Conservation (phyloP, 305 asterid genomes). For the Caryopteris hybrid region DNA sequence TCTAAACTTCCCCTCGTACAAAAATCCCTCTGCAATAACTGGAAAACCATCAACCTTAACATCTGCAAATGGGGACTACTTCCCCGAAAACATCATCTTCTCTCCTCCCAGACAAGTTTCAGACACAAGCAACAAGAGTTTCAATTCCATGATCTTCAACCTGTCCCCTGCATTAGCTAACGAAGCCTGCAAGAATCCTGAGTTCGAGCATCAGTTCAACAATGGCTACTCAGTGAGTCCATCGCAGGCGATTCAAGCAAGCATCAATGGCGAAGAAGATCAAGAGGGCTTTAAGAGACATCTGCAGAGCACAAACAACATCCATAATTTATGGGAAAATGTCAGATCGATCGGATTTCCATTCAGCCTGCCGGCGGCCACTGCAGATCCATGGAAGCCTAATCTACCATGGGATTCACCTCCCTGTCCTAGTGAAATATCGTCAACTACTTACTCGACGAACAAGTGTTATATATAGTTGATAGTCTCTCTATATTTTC, state of each 20-base stretch:
- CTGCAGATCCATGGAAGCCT: slow-evolving; percentile 29
- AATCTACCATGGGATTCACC: slow-evolving; percentile 69
- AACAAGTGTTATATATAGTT: slow-evolving; percentile 44
- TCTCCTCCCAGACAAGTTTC: slow-evolving; percentile 36
- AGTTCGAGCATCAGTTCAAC: slow-evolving; percentile 32
- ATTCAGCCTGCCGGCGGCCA: slow-evolving; percentile 40
- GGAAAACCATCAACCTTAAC: slow-evolving; percentile 23
- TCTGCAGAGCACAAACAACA: slow-evolving; percentile 9
- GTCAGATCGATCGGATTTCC: slow-evolving; percentile 57
- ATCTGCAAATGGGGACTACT: slow-evolving; percentile 25
- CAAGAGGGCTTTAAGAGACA: slow-evolving; percentile 29
- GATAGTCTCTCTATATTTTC: background rate
- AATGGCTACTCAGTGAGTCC: slow-evolving; percentile 25
- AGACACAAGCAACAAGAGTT: slow-evolving; percentile 22
- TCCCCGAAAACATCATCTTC: slow-evolving; percentile 36
- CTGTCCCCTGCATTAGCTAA: slow-evolving; percentile 20
- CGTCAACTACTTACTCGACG: slow-evolving; percentile 57
- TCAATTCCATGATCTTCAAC: slow-evolving; percentile 36
- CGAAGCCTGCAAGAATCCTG: slow-evolving; percentile 27
- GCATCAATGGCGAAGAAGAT: slow-evolving; percentile 22
- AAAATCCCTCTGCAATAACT: background rate
- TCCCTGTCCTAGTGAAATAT: slow-evolving; percentile 56
- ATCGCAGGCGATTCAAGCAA: slow-evolving; percentile 35
- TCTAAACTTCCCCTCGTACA: slow-evolving; percentile 30
- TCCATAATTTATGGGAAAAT: slow-evolving; percentile 35